Conservation (phyloP, 345 rosid genomes). For the Barbarea vulgaris region DNA sequence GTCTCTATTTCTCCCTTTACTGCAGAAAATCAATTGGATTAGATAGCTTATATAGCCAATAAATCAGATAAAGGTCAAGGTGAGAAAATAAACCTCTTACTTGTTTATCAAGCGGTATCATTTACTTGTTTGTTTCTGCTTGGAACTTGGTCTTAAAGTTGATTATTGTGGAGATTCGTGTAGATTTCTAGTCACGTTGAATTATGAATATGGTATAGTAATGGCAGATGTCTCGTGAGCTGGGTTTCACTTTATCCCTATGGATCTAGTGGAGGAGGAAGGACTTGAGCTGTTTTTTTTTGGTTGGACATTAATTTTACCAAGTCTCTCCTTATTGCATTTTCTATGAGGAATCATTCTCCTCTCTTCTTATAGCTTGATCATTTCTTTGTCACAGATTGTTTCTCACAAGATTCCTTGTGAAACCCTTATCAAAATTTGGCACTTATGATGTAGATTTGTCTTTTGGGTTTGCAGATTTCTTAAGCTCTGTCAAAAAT, state of each 20-base stretch:
- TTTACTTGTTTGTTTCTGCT: constrained; percentile 36
- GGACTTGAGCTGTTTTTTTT: constrained; percentile 48
- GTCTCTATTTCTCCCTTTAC: background rate
- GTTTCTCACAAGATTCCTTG: constrained; percentile 24
- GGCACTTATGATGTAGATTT: constrained; percentile 26
- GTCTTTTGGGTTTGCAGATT: constrained; percentile 42
- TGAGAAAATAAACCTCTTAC: constrained; percentile 34
- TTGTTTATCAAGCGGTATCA: constrained; percentile 17
- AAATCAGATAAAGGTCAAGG: constrained; percentile 44
- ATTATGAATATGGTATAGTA: constrained; percentile 34
- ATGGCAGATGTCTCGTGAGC: constrained; percentile 68
- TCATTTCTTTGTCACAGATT: constrained; percentile 30
- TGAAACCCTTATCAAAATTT: constrained; percentile 26
- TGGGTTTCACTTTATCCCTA: constrained; percentile 44
- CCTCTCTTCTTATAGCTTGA: constrained; percentile 40
- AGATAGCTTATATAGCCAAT: constrained; percentile 38
- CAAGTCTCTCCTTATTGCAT: constrained; percentile 40
- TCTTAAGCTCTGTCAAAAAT: constrained; percentile 47
- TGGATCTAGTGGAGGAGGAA: constrained; percentile 51
- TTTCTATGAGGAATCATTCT: constrained; percentile 32
- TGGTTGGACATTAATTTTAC: constrained; percentile 60
- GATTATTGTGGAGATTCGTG: constrained; percentile 40
- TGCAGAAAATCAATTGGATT: constrained; percentile 48
- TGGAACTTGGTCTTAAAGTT: constrained; percentile 32
- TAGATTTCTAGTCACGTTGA: constrained; percentile 47